These are phyloP conservation scores for Imleria badia DNA, from an alignment of 768 basidiomycete species.

Conservation along the genomic window DNA sequence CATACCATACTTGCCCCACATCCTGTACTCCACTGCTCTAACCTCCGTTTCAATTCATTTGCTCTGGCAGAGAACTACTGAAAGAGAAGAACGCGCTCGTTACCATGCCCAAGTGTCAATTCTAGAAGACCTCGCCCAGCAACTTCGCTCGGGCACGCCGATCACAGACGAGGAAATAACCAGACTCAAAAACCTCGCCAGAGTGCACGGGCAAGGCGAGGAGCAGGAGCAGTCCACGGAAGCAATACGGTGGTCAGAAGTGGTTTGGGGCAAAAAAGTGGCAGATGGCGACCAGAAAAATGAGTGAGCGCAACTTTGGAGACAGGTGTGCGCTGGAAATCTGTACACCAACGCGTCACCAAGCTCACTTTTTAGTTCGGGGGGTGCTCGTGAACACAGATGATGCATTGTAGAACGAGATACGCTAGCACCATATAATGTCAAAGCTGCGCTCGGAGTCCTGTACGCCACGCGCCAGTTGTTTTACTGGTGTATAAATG, in stretches of 20 bases:
- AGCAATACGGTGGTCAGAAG: constrained; percentile 49
- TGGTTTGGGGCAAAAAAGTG: constrained; percentile 43
- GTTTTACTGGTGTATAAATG: neutral
- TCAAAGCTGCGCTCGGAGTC: neutral
- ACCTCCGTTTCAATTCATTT: constrained; percentile 69
- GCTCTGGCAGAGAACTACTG: constrained; percentile 48
- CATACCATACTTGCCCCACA: constrained; percentile 56
- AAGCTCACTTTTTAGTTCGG: neutral
- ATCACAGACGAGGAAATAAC: constrained; percentile 52
- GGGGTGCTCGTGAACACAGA: neutral
- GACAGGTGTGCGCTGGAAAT: constrained; percentile 32
- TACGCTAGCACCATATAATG: neutral
- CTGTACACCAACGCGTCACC: neutral
- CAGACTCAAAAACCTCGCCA: constrained; percentile 54
- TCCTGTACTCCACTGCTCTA: constrained; percentile 63
- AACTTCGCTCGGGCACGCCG: constrained; percentile 46
- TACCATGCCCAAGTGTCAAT: constrained; percentile 60
- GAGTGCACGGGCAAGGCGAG: constrained; percentile 29
- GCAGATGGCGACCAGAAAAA: constrained; percentile 21
- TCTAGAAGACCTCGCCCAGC: constrained; percentile 55
- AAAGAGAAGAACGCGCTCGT: constrained; percentile 54
- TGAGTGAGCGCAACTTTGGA: constrained; percentile 41
- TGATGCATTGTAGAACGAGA: neutral
- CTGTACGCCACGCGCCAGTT: neutral
- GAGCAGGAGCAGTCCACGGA: constrained; percentile 8